Evolutionary conservation across 2,329 filamentous ascomycete genomes (phyloP).

Genomic region (Colletotrichum horii): DNA sequence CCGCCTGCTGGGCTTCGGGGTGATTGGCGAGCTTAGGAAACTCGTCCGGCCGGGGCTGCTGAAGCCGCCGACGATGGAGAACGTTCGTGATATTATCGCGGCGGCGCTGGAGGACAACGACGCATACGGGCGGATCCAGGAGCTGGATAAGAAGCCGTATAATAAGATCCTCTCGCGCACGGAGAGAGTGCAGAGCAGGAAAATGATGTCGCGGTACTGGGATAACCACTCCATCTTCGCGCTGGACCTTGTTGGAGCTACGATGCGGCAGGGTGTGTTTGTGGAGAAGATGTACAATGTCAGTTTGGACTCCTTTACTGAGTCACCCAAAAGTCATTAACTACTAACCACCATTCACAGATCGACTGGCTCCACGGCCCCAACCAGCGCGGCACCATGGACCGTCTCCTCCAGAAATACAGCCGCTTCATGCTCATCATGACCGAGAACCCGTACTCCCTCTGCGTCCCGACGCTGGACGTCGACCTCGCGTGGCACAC

Average conservation of each 20-base stretch:
- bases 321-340: rapidly evolving
- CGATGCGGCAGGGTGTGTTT: slow-evolving; percentile 70
- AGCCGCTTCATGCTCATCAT: slow-evolving; percentile 68
- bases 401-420: slow-evolving; percentile 69
- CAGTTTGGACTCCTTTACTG: neutral
- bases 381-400: slow-evolving; percentile 66
- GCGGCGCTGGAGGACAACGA: slow-evolving; percentile 40
- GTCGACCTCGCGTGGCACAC: slow-evolving; percentile 83
- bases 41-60: slow-evolving; percentile 36
- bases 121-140: neutral
- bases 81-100: slow-evolving; percentile 57
- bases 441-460: slow-evolving; percentile 43
- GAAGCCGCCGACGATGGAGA: slow-evolving; percentile 49
- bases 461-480: slow-evolving; percentile 74
- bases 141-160: neutral
- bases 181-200: slow-evolving; percentile 45
- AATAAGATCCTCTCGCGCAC: slow-evolving; percentile 29
- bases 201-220: slow-evolving; percentile 76
- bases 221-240: slow-evolving; percentile 69
- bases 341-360: slow-evolving; percentile 6
- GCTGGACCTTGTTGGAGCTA: slow-evolving; percentile 68
- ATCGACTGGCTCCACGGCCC: slow-evolving; percentile 83
- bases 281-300: slow-evolving; percentile 73
- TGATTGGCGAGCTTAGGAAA: slow-evolving; percentile 46
- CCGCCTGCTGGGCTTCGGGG: slow-evolving; percentile 52